Conservation (phyloP, 208 protist genomes). For the Trypanosoma caninum region DNA sequence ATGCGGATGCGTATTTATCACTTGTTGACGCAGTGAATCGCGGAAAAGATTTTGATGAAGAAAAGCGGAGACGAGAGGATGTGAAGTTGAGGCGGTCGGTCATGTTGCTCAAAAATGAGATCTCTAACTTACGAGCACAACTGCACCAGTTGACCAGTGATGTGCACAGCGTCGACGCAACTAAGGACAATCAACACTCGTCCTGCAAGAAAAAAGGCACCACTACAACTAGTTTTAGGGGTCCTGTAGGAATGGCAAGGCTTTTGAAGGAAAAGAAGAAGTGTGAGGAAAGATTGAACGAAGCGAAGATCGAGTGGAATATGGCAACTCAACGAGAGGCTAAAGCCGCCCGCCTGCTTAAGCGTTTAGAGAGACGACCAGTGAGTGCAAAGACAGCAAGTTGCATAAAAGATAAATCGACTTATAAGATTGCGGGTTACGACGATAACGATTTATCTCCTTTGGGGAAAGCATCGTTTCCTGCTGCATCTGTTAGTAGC, state of each 20-base stretch:
- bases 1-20: constrained; percentile 5
- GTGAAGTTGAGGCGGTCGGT: constrained; percentile 3
- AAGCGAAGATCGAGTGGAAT: not conserved
- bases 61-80: not conserved
- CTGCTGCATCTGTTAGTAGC: not conserved
- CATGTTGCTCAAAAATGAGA: not conserved
- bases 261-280: not conserved
- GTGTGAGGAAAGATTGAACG: not conserved
- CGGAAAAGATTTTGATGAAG: not conserved
- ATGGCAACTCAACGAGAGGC: not conserved
- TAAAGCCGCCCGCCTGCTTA: not conserved
- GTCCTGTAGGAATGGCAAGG: not conserved
- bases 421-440: not conserved
- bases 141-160: not conserved
- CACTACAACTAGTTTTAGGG: not conserved
- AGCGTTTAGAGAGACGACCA: not conserved
- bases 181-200: not conserved
- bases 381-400: not conserved
- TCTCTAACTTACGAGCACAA: not conserved
- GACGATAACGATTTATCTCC: not conserved
- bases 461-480: not conserved
- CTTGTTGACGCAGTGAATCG: not conserved
- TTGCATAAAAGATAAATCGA: not conserved
- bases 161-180: constrained; percentile 4
- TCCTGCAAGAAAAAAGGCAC: not conserved